Conservation (phyloP, 495 filamentous ascomycete species). For the Penicillium turbatum region DNA sequence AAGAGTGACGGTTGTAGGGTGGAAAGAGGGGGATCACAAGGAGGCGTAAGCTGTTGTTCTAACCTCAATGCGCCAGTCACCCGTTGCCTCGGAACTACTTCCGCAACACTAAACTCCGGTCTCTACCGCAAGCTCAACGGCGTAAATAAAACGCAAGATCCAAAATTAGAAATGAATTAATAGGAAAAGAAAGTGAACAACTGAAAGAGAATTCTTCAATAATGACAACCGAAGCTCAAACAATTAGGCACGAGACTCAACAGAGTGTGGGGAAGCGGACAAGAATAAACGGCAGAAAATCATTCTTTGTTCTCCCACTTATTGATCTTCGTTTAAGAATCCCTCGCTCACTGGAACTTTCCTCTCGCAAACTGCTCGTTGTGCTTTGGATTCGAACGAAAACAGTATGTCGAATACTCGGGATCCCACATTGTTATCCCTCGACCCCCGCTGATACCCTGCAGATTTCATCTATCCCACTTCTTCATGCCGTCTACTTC, state of each 20-base stretch:
- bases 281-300: slow-evolving; percentile 31
- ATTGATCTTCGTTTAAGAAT: neutral
- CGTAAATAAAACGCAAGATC: neutral
- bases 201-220: slow-evolving; percentile 5
- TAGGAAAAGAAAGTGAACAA: slow-evolving; percentile 1
- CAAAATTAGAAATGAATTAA: slow-evolving; percentile 7
- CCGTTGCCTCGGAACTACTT: slow-evolving; percentile 37
- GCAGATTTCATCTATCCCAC: slow-evolving; percentile 20
- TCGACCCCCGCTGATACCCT: slow-evolving; percentile 1
- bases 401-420: neutral
- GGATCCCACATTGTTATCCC: neutral
- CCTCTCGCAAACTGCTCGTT: neutral
- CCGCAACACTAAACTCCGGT: slow-evolving; percentile 21
- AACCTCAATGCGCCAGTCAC: slow-evolving; percentile 47
- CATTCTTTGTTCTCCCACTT: slow-evolving; percentile 24
- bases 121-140: slow-evolving; percentile 10
- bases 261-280: slow-evolving; percentile 35
- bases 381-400: neutral
- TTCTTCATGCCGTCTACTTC: slow-evolving; percentile 48
- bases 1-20: slow-evolving; percentile 8
- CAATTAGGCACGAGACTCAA: slow-evolving; percentile 12
- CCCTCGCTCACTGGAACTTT: neutral
- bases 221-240: slow-evolving; percentile 14
- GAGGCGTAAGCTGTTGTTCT: slow-evolving; percentile 20
- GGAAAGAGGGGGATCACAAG: slow-evolving; percentile 17